Evolutionary conservation across 306 rosid genomes (phyloP).

Genomic region (Vigna nakashimae): DNA sequence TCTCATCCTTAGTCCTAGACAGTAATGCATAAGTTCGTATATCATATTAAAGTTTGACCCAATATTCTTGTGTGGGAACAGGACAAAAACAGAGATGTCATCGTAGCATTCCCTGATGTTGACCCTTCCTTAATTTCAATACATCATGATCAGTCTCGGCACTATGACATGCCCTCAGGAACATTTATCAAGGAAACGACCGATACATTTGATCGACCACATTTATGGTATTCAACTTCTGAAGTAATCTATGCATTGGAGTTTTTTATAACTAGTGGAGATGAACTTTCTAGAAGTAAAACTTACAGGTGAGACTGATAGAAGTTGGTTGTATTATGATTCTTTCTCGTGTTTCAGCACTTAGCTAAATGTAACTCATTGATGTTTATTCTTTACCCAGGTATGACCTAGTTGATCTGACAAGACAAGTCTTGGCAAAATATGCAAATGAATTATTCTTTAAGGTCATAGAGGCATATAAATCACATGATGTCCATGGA

Average conservation of each 20-base stretch:
- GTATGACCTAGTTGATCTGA: constrained; percentile 88
- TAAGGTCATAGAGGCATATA: constrained; percentile 71
- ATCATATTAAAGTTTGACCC: constrained; percentile 28
- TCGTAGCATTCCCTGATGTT: constrained; percentile 89
- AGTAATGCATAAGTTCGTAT: constrained; percentile 26
- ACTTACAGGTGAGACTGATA: constrained; percentile 63
- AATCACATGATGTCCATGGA: constrained; percentile 48
- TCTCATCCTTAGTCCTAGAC: constrained; percentile 28
- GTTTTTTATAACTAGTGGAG: constrained; percentile 73
- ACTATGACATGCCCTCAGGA: constrained; percentile 45
- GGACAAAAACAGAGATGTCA: constrained; percentile 92
- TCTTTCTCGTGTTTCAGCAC: constrained; percentile 4
- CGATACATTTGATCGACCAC: constrained; percentile 77
- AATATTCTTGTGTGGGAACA: constrained; percentile 51
- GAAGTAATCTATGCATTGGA: constrained; percentile 76
- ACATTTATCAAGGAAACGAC: constrained; percentile 47
- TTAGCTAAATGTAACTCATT: background rate
- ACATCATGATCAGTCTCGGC: constrained; percentile 35
- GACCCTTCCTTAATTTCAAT: constrained; percentile 71
- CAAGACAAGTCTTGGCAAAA: constrained; percentile 87
- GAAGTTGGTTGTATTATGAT: background rate
- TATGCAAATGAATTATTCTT: constrained; percentile 73
- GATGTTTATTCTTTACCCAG: constrained; percentile 50
- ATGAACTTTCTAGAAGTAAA: constrained; percentile 61
- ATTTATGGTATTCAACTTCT: constrained; percentile 87